Base-by-base conservation (phyloP, 371 early-diverging fungal species). In the Cokeromyces recurvatus region DNA sequence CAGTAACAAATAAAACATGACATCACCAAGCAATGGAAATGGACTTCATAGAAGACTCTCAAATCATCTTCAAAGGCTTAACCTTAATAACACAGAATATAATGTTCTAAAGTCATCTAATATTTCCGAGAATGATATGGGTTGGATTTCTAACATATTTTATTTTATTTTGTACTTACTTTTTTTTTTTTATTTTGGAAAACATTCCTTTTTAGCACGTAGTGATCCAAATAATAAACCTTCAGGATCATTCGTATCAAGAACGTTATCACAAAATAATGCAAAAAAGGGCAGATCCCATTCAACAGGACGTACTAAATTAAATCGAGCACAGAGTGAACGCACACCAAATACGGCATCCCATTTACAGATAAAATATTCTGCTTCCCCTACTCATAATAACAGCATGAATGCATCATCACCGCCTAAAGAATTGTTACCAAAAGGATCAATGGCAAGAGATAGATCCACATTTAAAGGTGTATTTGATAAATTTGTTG, bases 401-500 rank as follows among this genome's bases (percentile, higher is more conserved):
- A 34, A 20, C 22, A 38, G 48, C 27, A 44, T 53, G 22, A n/a
- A n/a, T n/a, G 54, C 50, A 38, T 47, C 38, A 37, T 56, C 53
- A 4, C 52, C 53, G 12, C 38, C 32, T 6, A 63, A 63, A 54
- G 59, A 55, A 19, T 38, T 46, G 4, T 31, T 40, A 10, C 48
- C 48, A n/a, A 29, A 29, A 8, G 29, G 29, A 29, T 29, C 29
- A 5, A 29, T 29, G 29, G 29, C 29, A 34, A 65, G 68, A 36
- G 73, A 72, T 46, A 57, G 73, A 35, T 66, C 58, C 11, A 63
- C 83, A 15, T 77, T 85, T 45, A 85, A 85, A 53, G 82, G 80
- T 19, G 85, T 82, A n/a, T 71, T 85, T 47, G 82, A 72, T 45
- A 81, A 78, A 53, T 69, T 85, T 51, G 82, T 82, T 32, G 82